Percentiles rank a stretch among this genome's conserved stretches.
phyloP scores from a whole-genome alignment of 2,329 filamentous ascomycete species.

The Rachicladosporium sp. region DNA sequence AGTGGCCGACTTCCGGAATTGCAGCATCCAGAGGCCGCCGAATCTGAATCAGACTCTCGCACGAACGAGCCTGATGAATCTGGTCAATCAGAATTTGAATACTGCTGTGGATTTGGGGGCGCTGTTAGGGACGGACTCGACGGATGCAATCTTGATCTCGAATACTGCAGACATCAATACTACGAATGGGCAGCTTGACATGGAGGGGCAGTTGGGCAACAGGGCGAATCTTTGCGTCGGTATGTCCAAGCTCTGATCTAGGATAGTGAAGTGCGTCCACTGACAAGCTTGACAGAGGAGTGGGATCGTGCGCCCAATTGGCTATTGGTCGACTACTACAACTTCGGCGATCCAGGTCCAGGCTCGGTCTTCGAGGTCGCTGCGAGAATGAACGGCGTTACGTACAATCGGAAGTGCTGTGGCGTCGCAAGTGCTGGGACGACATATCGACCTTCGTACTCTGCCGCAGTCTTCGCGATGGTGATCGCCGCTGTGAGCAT shows the following conservation, averaged over 20 bases:
- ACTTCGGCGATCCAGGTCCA: conserved; percentile 47
- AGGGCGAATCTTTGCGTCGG: conserved; percentile 51
- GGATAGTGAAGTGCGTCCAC: not conserved
- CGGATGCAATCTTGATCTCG: conserved; percentile 52
- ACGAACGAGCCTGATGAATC: conserved; percentile 52
- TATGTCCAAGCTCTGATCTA: conserved; percentile 16
- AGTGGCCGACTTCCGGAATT: conserved; percentile 55
- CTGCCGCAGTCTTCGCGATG: too few species aligned
- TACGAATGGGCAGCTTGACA: conserved; percentile 53
- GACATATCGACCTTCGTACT: too few species aligned
- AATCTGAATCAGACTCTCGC: conserved; percentile 43
- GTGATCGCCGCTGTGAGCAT: too few species aligned
- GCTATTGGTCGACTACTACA: conserved; percentile 77
- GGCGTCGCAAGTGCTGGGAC: conserved; percentile 22
- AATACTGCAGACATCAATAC: conserved; percentile 56
- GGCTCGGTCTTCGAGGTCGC: conserved; percentile 71
- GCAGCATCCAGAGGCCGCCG: conserved; percentile 64
- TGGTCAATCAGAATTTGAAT: conserved; percentile 89
- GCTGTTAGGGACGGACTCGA: conserved; percentile 31
- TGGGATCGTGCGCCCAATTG: conserved; percentile 66
- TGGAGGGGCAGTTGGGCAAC: conserved; percentile 54
- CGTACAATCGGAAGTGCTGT: conserved; percentile 50
- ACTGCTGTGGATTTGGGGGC: conserved; percentile 51
- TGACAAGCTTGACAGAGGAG: conserved; percentile 18
- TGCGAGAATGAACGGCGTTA: conserved; percentile 59